Evolutionary conservation across 345 rosid species (phyloP), one percentile per base, ranked within the genome.

Genomic region (Aegle marmelos): DNA sequence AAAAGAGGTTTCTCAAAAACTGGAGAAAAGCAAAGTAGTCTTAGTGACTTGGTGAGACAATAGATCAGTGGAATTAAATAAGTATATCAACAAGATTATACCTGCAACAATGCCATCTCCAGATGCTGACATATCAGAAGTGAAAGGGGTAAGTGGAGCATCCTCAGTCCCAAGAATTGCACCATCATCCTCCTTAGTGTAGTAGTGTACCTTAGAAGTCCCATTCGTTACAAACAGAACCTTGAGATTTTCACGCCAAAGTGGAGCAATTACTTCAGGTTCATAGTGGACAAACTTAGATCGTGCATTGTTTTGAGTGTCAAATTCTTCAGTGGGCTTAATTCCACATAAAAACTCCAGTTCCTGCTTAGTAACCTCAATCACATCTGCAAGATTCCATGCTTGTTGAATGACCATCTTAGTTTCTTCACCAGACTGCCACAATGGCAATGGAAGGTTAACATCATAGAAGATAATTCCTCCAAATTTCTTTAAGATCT

Each of bases 61-160:
- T 62, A 50, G 24, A 27, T 70, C 69, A 72, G 31, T 24, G 28
- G 5, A 48, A 63, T 17, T 41, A 78, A 34, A 75, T 22, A 70
- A 57, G 48, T 22, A 79, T 10, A 58, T 72, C 21, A 56, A 69
- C 14, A 19, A 77, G 59, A 72, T 34, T 50, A 39, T 82, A 95
- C 99, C 98, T 78, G 98, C 99, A 76, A 87, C 91, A 60, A 95
- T 89, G 83, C 95, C 99, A 88, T 93, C 98, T 81, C 97, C 98
- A 68, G 98, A 87, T 53, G 98, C 92, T 5, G 95, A 93, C 99
- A 93, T 90, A 78, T 92, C 99, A 77, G 84, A 2, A 1, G 98
- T 85, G 85, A 88, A 92, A 63, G 96, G 98, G 58, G 95, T 91
- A 63, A 95, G 60, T 6, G 92, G 94, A 22, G 93, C 84, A 86